A percentile compares a stretch with the other conserved stretches of the same genome.
Evolutionary conservation across 2,329 filamentous ascomycete species (phyloP).

Genomic region (Paramyrothecium roridum): DNA sequence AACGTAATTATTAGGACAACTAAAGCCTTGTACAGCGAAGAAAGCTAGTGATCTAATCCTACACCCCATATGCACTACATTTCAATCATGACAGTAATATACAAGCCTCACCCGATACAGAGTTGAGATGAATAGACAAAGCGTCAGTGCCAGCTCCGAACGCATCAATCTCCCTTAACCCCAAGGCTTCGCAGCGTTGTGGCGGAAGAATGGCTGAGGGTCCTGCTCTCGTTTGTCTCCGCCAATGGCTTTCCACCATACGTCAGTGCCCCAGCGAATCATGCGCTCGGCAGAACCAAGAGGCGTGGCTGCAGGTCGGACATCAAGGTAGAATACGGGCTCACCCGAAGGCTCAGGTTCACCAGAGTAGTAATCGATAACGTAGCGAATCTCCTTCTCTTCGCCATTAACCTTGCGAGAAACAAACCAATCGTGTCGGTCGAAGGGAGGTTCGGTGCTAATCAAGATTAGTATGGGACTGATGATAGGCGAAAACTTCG

Average conservation of each 20-base stretch:
- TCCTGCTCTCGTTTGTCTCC: constrained; percentile 56
- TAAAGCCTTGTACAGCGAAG: background rate
- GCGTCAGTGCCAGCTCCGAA: background rate
- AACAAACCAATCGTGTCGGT: constrained; percentile 97
- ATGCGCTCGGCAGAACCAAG: constrained; percentile 76
- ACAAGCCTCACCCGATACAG: background rate
- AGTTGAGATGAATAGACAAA: constrained; percentile 1
- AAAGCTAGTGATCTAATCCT: background rate
- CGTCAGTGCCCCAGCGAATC: constrained; percentile 85
- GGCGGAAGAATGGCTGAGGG: constrained; percentile 29
- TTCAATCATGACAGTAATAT: constrained; percentile 1
- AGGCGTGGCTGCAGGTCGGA: constrained; percentile 83
- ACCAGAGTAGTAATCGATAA: constrained; percentile 95
- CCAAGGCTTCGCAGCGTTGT: background rate
- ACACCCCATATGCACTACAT: background rate
- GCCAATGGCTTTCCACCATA: constrained; percentile 89
- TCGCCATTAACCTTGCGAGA: constrained; percentile 66
- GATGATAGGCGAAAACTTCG: background rate
- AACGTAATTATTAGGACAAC: background rate
- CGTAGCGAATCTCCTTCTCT: constrained; percentile 78
- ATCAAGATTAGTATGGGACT: constrained; percentile 14
- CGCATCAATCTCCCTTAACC: background rate
- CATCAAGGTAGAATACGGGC: constrained; percentile 93
- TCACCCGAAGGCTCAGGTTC: constrained; percentile 80
- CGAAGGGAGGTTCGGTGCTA: constrained; percentile 83